Percentiles rank a stretch among this genome's conserved stretches.
phyloP scores from a whole-genome alignment of 2,329 filamentous ascomycete genomes.

The Monilinia fructicola region DNA sequence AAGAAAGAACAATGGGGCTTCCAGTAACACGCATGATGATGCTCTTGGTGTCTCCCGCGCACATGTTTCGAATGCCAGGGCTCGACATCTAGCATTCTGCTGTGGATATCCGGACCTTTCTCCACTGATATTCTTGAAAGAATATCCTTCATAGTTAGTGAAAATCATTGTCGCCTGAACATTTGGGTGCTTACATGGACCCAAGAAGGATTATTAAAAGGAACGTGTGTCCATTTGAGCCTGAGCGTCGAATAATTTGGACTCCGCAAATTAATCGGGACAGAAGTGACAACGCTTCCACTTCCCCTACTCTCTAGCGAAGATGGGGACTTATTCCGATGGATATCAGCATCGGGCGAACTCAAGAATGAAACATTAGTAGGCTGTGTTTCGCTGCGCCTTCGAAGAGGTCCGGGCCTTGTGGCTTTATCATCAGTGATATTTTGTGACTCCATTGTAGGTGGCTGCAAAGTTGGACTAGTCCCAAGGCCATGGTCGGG shows the following conservation, averaged over 20 bases:
- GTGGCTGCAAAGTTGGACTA: neutral
- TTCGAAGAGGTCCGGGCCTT: neutral
- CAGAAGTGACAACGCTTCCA: neutral
- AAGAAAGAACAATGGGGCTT: constrained; percentile 24
- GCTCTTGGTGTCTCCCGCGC: constrained; percentile 21
- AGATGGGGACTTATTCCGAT: neutral
- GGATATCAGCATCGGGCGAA: neutral
- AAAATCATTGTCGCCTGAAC: no score
- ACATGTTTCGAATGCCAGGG: constrained; percentile 27
- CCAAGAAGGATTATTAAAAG: neutral
- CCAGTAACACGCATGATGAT: constrained; percentile 26
- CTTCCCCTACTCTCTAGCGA: neutral
- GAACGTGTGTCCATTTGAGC: constrained; percentile 15
- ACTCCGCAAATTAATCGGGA: neutral
- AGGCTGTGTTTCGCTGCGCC: neutral
- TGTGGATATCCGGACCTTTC: constrained; percentile 18
- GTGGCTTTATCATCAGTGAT: neutral
- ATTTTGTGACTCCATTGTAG: neutral
- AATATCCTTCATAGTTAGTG: neutral
- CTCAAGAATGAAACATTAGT: neutral
- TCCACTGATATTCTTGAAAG: constrained; percentile 20
- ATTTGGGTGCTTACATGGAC: neutral
- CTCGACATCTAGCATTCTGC: constrained; percentile 17
- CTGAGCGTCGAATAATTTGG: neutral
- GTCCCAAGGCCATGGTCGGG: neutral